Base-by-base conservation (phyloP, 306 rosid genomes). In the Luffa acutangula region DNA sequence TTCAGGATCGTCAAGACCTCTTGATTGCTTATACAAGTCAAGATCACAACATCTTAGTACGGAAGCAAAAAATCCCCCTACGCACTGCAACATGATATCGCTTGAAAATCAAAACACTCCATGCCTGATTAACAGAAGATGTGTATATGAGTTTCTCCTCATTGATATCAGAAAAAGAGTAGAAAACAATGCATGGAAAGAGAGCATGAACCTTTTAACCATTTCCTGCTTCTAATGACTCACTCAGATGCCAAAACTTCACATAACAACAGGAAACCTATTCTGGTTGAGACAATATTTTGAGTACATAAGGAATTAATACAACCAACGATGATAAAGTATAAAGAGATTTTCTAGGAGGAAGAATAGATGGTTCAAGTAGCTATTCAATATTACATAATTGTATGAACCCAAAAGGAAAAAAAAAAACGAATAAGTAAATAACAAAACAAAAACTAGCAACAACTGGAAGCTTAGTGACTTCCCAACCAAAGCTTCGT, bases 1-100 rank as follows among this genome's bases (percentile, higher is more conserved):
- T 84, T 90, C 98, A 7, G 98, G 97, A 83, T 94, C 98, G 52
- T 88, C 94, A 76, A 94, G 93, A 62, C 98, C 98, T 80, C 87
- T 85, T 5, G 97, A 74, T 86, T 88, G 96, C 54, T 89, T 91
- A 81, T 85, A 90, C 81, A 90, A 76, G 79, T 90, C 98, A 77
- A 94, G 81, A 82, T 88, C 96, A 88, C 89, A 94, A 84, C 93
- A 90, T 49, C 84, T 89, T 81, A 90, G 83, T 52, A 92, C 53
- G 85, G 93, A 87, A 88, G 93, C 84, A 81, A 83, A 85, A 52
- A 90, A 5, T 82, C 94, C 94, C 81, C 87, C 96, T 84, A 89
- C 36, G 88, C 90, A 93, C 94, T 72, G 98, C 81, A 66, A 66
- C 81, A 79, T 79, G 81, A 79, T 79, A 79, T 75, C 34, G 59